A percentile compares a stretch with the other conserved stretches of the same genome.
These are phyloP conservation scores for Vitis cinerea DNA, from an alignment of 164 flowering plant genomes.

Conservation along the genomic window DNA sequence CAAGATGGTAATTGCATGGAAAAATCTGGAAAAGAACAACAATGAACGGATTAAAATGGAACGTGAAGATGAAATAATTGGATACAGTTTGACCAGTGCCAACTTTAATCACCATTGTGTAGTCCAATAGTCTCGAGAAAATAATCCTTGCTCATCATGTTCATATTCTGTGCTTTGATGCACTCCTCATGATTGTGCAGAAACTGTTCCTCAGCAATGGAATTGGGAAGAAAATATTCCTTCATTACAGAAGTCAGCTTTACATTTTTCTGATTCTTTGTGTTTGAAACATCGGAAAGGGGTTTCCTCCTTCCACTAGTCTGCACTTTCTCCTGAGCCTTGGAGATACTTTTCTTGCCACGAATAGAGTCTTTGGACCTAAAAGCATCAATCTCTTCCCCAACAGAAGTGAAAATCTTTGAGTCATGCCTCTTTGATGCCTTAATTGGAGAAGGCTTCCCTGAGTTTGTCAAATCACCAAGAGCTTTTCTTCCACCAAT, in stretches of 20 bases:
- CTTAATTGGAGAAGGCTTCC: slow-evolving; percentile 27
- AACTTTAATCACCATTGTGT: slow-evolving; percentile 27
- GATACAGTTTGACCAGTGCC: no score
- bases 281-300: slow-evolving; percentile 63
- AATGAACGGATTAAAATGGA: not conserved
- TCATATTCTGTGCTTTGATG: slow-evolving; percentile 39
- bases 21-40: slow-evolving; percentile 2
- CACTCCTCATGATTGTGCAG: slow-evolving; percentile 67
- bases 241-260: slow-evolving; percentile 28
- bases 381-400: slow-evolving; percentile 19
- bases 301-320: slow-evolving; percentile 44
- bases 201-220: slow-evolving; percentile 41
- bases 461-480: slow-evolving; percentile 52
- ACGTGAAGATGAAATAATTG: not conserved
- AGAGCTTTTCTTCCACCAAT: slow-evolving; percentile 50
- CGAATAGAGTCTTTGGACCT: slow-evolving; percentile 18
- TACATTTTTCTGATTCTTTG: slow-evolving; percentile 32
- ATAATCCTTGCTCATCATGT: slow-evolving; percentile 35
- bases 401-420: slow-evolving; percentile 16
- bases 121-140: slow-evolving; percentile 45
- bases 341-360: slow-evolving; percentile 23
- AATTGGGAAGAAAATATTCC: slow-evolving; percentile 12
- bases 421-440: slow-evolving; percentile 25
- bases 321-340: slow-evolving; percentile 34
- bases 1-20: slow-evolving; percentile 5